Percentiles rank a stretch among this genome's conserved stretches.
These are phyloP conservation scores for Pyrenula massariospora DNA, from an alignment of 495 filamentous ascomycete genomes.

Conservation along the genomic window DNA sequence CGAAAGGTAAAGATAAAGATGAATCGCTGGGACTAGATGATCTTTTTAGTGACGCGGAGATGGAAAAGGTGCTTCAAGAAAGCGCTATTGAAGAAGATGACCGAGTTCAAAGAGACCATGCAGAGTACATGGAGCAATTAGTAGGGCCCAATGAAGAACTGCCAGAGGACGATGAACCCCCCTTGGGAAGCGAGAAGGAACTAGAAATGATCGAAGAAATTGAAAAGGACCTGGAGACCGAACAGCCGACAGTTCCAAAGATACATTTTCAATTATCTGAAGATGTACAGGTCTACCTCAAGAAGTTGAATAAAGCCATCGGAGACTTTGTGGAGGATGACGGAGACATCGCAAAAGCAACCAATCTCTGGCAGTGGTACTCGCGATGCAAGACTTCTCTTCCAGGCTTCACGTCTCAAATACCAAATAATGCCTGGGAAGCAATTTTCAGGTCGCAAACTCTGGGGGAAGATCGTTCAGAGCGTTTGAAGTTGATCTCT, in stretches of 20 bases:
- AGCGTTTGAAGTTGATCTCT: constrained; percentile 45
- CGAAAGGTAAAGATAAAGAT: constrained; percentile 23
- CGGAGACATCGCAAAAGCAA: constrained; percentile 16
- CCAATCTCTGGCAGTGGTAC: constrained; percentile 34
- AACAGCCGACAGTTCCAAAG: not conserved
- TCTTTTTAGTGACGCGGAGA: constrained; percentile 4
- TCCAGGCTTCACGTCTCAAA: constrained; percentile 22
- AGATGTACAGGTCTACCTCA: constrained; percentile 16
- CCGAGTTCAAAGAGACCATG: too few species aligned
- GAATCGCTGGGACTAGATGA: constrained; percentile 16
- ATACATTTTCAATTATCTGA: not conserved
- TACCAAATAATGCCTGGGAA: constrained; percentile 23
- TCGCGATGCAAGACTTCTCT: constrained; percentile 28
- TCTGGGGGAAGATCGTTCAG: constrained; percentile 40
- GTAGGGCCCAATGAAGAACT: constrained; percentile 19
- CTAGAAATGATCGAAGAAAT: not conserved
- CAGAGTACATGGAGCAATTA: constrained; percentile 29
- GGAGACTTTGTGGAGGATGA: constrained; percentile 9
- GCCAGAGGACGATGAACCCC: constrained; percentile 13
- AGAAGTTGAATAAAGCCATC: constrained; percentile 21
- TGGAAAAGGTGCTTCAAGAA: constrained; percentile 2
- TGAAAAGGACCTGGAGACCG: not conserved
- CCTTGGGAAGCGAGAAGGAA: not conserved
- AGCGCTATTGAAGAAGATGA: constrained; percentile 17
- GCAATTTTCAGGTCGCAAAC: constrained; percentile 34